Percentiles rank a stretch among this genome's conserved stretches.
phyloP scores from a whole-genome alignment of 768 basidiomycete genomes.

The Suillus paluster region DNA sequence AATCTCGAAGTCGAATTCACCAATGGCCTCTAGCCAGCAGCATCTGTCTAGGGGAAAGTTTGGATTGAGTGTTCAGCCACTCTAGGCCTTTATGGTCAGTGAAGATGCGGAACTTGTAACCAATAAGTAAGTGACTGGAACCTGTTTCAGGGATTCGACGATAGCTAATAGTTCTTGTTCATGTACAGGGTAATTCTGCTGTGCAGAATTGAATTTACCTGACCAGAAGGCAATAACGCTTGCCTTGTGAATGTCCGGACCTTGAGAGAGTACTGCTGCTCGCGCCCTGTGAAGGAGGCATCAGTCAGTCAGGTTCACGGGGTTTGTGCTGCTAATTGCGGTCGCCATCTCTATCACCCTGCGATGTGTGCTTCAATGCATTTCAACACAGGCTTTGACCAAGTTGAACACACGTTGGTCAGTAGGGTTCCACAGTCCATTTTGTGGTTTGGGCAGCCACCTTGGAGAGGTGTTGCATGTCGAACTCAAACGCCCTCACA shows the following conservation, averaged over 20 bases:
- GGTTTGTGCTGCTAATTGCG: not conserved
- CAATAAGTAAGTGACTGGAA: slow-evolving; percentile 27
- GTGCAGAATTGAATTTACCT: slow-evolving; percentile 29
- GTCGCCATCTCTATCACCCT: slow-evolving; percentile 25
- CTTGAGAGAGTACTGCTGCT: slow-evolving; percentile 28
- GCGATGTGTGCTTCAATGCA: slow-evolving; percentile 20
- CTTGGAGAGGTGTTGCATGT: slow-evolving; percentile 39
- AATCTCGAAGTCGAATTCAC: slow-evolving; percentile 33
- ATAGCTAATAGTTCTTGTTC: slow-evolving; percentile 42
- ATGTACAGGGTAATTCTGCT: slow-evolving; percentile 41
- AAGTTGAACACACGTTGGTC: slow-evolving; percentile 38
- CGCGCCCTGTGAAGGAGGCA: slow-evolving; percentile 22
- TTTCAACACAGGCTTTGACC: slow-evolving; percentile 26
- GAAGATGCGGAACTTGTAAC: slow-evolving; percentile 23
- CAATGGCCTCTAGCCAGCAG: slow-evolving; percentile 31
- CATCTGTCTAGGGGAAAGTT: slow-evolving; percentile 30
- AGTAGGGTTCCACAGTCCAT: slow-evolving; percentile 33
- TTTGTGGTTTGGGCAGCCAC: slow-evolving; percentile 15
- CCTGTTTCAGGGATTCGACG: slow-evolving; percentile 42
- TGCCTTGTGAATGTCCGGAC: slow-evolving; percentile 17
- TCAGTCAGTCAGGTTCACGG: slow-evolving; percentile 30
- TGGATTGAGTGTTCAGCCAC: slow-evolving; percentile 23
- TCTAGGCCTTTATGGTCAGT: slow-evolving; percentile 36
- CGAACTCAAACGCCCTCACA: slow-evolving; percentile 36
- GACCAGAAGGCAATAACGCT: slow-evolving; percentile 30